Base-by-base conservation (phyloP, 2,329 filamentous ascomycete genomes). In the Didymella lethalis region DNA sequence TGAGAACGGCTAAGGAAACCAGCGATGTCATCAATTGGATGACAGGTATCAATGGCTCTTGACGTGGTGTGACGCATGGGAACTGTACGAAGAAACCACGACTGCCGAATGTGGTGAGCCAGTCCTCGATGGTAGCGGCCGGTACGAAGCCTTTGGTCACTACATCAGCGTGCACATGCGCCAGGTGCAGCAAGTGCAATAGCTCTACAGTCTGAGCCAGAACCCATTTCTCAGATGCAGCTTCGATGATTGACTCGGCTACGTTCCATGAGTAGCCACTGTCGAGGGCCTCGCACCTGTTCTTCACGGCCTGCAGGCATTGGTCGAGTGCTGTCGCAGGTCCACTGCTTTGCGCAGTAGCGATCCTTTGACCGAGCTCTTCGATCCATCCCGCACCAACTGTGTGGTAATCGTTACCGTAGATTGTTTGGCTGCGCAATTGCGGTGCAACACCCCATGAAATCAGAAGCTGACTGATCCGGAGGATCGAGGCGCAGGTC, bases 1-100 rank as follows among this genome's bases (percentile, higher is more conserved):
- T 92, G 31, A 97, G 80, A 7, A 96, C 82, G 7, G 86, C 83
- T 36, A 96, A 77, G 0, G 91, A 94, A 34, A 92, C 85, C 11
- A 90, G 82, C 25, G 88, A 87, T 4, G 88, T 84, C 31, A 96
- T 81, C 12, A 88, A 85, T 70, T 92, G 90, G 14, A 95, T 78
- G 0, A 90, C 85, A 48, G 85, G 75, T 26, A 86, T 75, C n/a
- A 91, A 74, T 45, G 74, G 66, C 44, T 77, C 73, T 18, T 81
- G 79, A 36, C 77, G 65, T 25, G 63, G 48, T 7, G 63, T 64
- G 78, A 88, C 85, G 51, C 81, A 79, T 59, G 82, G 78, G 47
- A 93, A 81, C 10, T 82, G 80, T 57, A 89, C 85, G 63, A 97
- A 84, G 71, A 96, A 97, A 49, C 57, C 62, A 12, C 63, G 63